These are phyloP conservation scores for Diaporthe eres DNA, from an alignment of 2,329 filamentous ascomycete species.

Conservation along the genomic window DNA sequence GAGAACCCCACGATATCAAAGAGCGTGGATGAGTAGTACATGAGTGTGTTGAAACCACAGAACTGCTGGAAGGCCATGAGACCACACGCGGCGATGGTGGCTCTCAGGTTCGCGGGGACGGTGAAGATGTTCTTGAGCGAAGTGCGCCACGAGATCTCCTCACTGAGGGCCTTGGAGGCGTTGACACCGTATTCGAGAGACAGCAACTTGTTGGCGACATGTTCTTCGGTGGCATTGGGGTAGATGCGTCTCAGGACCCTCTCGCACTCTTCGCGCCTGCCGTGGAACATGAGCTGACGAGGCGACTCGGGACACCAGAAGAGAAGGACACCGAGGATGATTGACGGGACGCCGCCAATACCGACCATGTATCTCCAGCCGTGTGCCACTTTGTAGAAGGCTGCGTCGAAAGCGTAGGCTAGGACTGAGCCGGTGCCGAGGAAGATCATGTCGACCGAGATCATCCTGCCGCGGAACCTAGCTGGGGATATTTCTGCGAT, in stretches of 20 bases:
- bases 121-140: conserved; percentile 62
- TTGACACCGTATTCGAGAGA: conserved; percentile 57
- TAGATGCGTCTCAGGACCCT: conserved; percentile 56
- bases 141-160: conserved; percentile 57
- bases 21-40: conserved; percentile 64
- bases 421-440: conserved; percentile 59
- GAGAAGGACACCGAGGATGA: conserved; percentile 59
- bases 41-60: conserved; percentile 65
- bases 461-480: conserved; percentile 51
- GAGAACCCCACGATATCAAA: conserved; percentile 65
- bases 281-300: conserved; percentile 61
- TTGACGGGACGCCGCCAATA: conserved; percentile 60
- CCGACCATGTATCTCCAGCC: conserved; percentile 67
- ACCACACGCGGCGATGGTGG: conserved; percentile 61
- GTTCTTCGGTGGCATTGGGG: conserved; percentile 56
- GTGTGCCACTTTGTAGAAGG: conserved; percentile 55
- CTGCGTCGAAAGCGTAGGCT: conserved; percentile 57
- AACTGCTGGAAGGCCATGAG: conserved; percentile 68
- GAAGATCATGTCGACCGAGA: conserved; percentile 50
- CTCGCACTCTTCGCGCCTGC: conserved; percentile 56
- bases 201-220: conserved; percentile 60
- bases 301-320: conserved; percentile 64
- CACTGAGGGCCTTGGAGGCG: conserved; percentile 53
- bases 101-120: conserved; percentile 59
- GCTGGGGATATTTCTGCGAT: conserved; percentile 65